A percentile compares a stretch with the other conserved stretches of the same genome.
Evolutionary conservation across 1,139 yeast species (phyloP).

Genomic region (Suhomyces yuchorum): DNA sequence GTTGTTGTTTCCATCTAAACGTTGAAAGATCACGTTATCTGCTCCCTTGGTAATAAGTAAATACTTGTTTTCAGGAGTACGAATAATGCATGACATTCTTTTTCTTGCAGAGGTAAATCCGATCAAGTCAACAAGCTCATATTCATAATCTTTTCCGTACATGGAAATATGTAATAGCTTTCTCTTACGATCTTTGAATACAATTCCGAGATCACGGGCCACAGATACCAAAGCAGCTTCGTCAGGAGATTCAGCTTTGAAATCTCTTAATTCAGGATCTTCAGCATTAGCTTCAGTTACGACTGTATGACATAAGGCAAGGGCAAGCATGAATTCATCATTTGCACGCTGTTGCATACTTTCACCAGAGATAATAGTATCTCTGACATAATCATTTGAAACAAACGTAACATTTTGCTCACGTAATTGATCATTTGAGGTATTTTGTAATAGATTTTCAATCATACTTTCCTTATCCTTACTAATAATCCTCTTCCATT

Average conservation of each 20-base stretch:
- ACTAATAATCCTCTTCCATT: conserved; percentile 63
- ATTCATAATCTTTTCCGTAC: conserved; percentile 73
- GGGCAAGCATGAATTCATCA: conserved; percentile 80
- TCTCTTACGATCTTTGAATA: conserved; percentile 74
- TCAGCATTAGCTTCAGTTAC: conserved; percentile 68
- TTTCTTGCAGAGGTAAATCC: conserved; percentile 92
- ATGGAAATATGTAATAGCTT: conserved; percentile 68
- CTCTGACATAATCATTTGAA: conserved; percentile 58
- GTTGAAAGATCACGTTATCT: conserved; percentile 82
- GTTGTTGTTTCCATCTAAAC: conserved; percentile 49
- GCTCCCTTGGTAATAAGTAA: conserved; percentile 89
- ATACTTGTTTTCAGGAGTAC: conserved; percentile 50
- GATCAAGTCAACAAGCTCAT: conserved; percentile 71
- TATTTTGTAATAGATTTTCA: conserved; percentile 43
- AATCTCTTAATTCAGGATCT: conserved; percentile 55
- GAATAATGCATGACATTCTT: conserved; percentile 61
- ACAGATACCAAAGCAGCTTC: conserved; percentile 95
- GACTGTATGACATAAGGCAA: conserved; percentile 92
- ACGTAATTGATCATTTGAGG: conserved; percentile 58
- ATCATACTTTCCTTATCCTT: conserved; percentile 71
- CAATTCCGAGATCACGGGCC: conserved; percentile 90
- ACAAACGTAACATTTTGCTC: conserved; percentile 77
- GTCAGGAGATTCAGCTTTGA: conserved; percentile 98
- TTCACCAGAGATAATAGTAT: conserved; percentile 42
- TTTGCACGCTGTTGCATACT: conserved; percentile 62